Evolutionary conservation across 768 basidiomycete genomes (phyloP).

Genomic region (Serpula lacrymans): DNA sequence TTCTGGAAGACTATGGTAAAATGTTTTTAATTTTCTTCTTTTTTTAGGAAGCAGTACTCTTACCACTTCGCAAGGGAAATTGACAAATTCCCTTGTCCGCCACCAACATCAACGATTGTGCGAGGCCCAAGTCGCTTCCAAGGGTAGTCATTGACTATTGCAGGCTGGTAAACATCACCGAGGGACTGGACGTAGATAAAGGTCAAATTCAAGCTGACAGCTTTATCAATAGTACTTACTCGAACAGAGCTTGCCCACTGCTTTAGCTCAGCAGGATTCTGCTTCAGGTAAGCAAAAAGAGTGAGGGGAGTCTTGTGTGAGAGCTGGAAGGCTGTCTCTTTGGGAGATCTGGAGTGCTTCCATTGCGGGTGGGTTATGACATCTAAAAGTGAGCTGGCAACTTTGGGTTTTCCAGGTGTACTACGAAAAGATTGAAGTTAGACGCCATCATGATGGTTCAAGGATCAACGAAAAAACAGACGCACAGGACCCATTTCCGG

Average conservation of each 20-base stretch:
- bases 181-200: background rate
- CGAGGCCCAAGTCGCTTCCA: slow-evolving; percentile 32
- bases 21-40: background rate
- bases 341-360: slow-evolving; percentile 8
- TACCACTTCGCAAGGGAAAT: slow-evolving; percentile 36
- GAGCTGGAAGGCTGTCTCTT: slow-evolving; percentile 35
- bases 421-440: slow-evolving; percentile 3
- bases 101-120: slow-evolving; percentile 40
- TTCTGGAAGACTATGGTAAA: background rate
- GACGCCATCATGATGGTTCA: background rate
- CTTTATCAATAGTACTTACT: background rate
- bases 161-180: slow-evolving; percentile 22
- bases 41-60: background rate
- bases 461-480: no score
- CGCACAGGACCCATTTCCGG: slow-evolving; percentile 11
- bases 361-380: slow-evolving; percentile 14
- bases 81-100: slow-evolving; percentile 37
- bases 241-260: background rate
- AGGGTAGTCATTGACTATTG: slow-evolving; percentile 37
- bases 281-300: slow-evolving; percentile 23
- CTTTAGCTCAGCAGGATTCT: background rate
- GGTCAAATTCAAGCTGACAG: background rate
- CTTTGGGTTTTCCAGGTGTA: slow-evolving; percentile 10
- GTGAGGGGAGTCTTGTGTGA: slow-evolving; percentile 33
- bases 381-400: slow-evolving; percentile 7